Conservation (phyloP, 2,329 filamentous ascomycete genomes). For the Alternaria metachromatica region DNA sequence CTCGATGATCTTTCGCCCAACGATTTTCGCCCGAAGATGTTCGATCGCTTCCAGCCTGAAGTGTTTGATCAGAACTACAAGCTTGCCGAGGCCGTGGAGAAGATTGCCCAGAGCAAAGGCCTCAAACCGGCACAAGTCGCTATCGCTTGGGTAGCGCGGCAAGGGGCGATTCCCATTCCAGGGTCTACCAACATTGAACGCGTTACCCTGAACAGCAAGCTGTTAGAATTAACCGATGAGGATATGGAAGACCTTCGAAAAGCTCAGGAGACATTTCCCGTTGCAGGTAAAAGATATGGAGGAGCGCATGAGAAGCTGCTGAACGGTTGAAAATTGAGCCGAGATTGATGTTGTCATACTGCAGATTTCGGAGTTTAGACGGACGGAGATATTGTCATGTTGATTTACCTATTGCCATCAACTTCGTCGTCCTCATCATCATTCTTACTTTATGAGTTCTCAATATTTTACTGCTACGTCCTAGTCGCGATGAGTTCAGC, state of each 20-base stretch:
- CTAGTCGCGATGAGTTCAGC: not conserved
- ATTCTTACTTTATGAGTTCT: not conserved
- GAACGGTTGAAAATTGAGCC: conserved; percentile 2
- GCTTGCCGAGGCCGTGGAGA: conserved; percentile 65
- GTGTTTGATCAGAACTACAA: conserved; percentile 68
- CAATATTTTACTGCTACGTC: not conserved
- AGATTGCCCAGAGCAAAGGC: conserved; percentile 63
- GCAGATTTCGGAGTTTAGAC: not conserved
- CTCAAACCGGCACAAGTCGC: conserved; percentile 67
- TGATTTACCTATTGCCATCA: not conserved
- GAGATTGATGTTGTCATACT: not conserved
- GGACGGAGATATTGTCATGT: not conserved
- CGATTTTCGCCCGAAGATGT: conserved; percentile 49
- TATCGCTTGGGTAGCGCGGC: conserved; percentile 64
- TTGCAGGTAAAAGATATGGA: conserved; percentile 15
- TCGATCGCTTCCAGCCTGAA: conserved; percentile 67
- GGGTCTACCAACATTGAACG: conserved; percentile 63
- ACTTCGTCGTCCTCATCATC: not conserved
- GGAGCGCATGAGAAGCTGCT: conserved; percentile 16
- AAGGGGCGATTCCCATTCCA: conserved; percentile 68
- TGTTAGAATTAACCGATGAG: conserved; percentile 38
- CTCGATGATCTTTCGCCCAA: conserved; percentile 61
- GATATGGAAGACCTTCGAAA: not conserved
- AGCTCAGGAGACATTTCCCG: not conserved
- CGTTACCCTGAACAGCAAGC: conserved; percentile 64